These are phyloP conservation scores for Colletotrichum tabaci DNA, from an alignment of 2,329 filamentous ascomycete genomes.

Conservation along the genomic window DNA sequence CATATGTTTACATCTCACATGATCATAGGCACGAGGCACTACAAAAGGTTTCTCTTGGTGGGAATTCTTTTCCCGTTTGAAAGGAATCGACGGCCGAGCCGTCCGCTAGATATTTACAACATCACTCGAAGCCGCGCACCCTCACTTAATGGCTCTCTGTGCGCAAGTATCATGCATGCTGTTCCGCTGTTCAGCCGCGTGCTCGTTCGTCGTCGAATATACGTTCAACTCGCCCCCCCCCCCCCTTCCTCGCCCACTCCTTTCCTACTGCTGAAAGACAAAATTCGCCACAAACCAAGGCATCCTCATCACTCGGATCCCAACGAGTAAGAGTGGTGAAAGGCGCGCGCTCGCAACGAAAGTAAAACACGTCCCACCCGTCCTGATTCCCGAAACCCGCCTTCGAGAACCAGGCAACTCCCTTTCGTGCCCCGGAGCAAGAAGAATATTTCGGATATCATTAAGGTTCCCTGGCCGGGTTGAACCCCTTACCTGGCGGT, in stretches of 20 bases:
- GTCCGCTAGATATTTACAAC: constrained; percentile 29
- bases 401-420: constrained; percentile 38
- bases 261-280: constrained; percentile 8
- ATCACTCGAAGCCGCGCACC: constrained; percentile 11
- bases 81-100: constrained; percentile 16
- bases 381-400: constrained; percentile 33
- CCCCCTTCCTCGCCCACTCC: not conserved
- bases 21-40: not conserved
- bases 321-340: constrained; percentile 21
- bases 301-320: constrained; percentile 27
- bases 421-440: constrained; percentile 36
- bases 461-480: constrained; percentile 37
- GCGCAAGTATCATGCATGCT: constrained; percentile 18
- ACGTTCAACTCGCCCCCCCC: constrained; percentile 4
- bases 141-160: constrained; percentile 1
- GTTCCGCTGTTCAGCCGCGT: constrained; percentile 7
- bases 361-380: constrained; percentile 13
- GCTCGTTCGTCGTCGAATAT: constrained; percentile 19
- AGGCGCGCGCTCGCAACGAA: constrained; percentile 32
- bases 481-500: constrained; percentile 22
- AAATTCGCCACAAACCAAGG: constrained; percentile 30
- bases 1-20: constrained; percentile 17
- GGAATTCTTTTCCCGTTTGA: constrained; percentile 1
- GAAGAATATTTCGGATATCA: constrained; percentile 42
- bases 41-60: constrained; percentile 1